phyloP scores from a whole-genome alignment of 2,329 filamentous ascomycete species.

The Neopestalotiopsis rosae region DNA sequence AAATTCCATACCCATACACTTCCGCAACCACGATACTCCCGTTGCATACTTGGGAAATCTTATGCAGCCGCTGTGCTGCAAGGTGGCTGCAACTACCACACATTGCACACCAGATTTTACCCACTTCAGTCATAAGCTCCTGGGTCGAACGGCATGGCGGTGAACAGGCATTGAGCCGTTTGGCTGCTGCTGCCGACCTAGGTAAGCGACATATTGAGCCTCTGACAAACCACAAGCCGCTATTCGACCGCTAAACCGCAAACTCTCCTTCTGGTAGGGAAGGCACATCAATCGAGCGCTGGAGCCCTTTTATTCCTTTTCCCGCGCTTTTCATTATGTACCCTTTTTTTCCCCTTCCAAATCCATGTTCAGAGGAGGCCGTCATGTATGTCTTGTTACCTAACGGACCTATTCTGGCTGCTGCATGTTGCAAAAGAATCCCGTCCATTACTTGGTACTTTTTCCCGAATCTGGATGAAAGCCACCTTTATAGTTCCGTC shows the following conservation, averaged over 20 bases:
- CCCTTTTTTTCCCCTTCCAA: no score
- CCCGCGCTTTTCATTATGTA: background rate
- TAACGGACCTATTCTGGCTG: background rate
- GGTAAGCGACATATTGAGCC: constrained; percentile 27
- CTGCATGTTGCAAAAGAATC: background rate
- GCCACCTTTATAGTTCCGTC: background rate
- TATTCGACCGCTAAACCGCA: constrained; percentile 26
- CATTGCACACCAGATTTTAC: constrained; percentile 16
- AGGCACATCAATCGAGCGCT: background rate
- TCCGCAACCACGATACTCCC: background rate
- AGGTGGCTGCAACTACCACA: constrained; percentile 32
- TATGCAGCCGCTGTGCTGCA: constrained; percentile 32
- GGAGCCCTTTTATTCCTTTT: background rate
- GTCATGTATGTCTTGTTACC: no score
- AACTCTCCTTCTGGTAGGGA: background rate
- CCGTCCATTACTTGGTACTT: constrained; percentile 21
- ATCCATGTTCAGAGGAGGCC: no score
- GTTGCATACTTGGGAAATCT: constrained; percentile 3
- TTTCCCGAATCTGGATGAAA: background rate
- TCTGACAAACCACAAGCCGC: constrained; percentile 31
- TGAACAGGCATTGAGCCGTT: constrained; percentile 43
- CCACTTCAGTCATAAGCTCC: constrained; percentile 25
- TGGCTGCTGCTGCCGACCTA: constrained; percentile 30
- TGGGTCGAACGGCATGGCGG: constrained; percentile 39
- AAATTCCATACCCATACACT: no score